A percentile compares a stretch with the other conserved stretches of the same genome.
Evolutionary conservation across 2,329 filamentous ascomycete genomes (phyloP).

Genomic region (Aaosphaeria pasadenensis): DNA sequence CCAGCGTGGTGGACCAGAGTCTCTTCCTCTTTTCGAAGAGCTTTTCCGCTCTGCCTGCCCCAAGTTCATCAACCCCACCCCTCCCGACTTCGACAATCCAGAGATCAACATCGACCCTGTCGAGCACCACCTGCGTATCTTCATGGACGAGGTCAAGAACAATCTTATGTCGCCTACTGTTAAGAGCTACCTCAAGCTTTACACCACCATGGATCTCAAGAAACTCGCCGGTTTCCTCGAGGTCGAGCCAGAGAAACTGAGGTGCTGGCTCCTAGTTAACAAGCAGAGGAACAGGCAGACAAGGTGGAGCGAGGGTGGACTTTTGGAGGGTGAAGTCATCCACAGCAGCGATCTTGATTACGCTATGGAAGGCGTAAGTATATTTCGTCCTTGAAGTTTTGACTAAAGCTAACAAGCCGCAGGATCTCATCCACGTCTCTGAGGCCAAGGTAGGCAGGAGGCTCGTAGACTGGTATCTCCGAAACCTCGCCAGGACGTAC

Average conservation of each 20-base stretch:
- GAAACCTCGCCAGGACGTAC: conserved; percentile 94
- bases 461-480: conserved; percentile 97
- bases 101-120: conserved; percentile 94
- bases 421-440: conserved; percentile 97
- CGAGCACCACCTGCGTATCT: conserved; percentile 94
- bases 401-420: conserved; percentile 18
- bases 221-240: conserved; percentile 98
- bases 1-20: conserved; percentile 92
- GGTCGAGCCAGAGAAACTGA: conserved; percentile 91
- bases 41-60: conserved; percentile 97
- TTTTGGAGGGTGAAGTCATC: conserved; percentile 88
- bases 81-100: conserved; percentile 96
- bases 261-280: conserved; percentile 91
- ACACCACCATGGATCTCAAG: conserved; percentile 99
- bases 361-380: conserved; percentile 84
- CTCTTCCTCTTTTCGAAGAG: conserved; percentile 95
- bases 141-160: conserved; percentile 99
- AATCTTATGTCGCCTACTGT: conserved; percentile 98
- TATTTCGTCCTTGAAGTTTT: background rate
- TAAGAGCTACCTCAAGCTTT: conserved; percentile 97
- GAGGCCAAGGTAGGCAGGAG: conserved; percentile 98
- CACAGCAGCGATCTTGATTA: conserved; percentile 97
- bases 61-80: conserved; percentile 98
- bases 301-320: conserved; percentile 84
- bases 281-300: conserved; percentile 98